A percentile compares a stretch with the other conserved stretches of the same genome.
These are phyloP conservation scores for Miscanthus lutarioriparius DNA, from an alignment of 176 grass and related monocot species.

Conservation along the genomic window DNA sequence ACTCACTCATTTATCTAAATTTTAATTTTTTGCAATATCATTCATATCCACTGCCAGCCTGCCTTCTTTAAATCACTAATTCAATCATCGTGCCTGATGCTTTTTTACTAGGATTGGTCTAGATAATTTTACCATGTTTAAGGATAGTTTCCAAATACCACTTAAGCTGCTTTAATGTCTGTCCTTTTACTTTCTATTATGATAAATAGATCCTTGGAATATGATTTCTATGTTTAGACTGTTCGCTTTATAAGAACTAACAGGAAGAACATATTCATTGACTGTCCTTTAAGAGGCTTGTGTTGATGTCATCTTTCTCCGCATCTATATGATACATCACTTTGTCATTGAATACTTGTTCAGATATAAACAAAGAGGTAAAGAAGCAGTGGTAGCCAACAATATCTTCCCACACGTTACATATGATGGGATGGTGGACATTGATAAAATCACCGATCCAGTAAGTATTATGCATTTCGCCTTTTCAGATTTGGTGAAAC, in stretches of 20 bases:
- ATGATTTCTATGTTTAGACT: slow-evolving; percentile 11
- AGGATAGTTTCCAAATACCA: slow-evolving; percentile 13
- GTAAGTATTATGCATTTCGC: slow-evolving; percentile 54
- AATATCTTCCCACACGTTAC: slow-evolving; percentile 93
- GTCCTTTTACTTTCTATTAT: slow-evolving; percentile 7
- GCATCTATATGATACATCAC: slow-evolving; percentile 7
- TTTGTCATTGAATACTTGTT: slow-evolving; percentile 38
- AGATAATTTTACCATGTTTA: slow-evolving; percentile 5
- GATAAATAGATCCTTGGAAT: slow-evolving; percentile 17
- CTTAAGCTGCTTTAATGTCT: slow-evolving; percentile 12
- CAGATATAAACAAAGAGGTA: slow-evolving; percentile 98
- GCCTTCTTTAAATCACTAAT: slow-evolving; percentile 20
- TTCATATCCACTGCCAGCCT: neutral
- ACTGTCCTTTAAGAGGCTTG: slow-evolving; percentile 16
- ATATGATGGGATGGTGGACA: slow-evolving; percentile 88
- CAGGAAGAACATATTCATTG: neutral
- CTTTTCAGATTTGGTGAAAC: slow-evolving; percentile 16
- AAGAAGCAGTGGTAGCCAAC: slow-evolving; percentile 81
- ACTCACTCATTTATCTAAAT: slow-evolving; percentile 5
- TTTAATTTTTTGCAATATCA: slow-evolving; percentile 27
- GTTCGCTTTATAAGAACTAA: slow-evolving; percentile 4
- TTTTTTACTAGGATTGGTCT: slow-evolving; percentile 2
- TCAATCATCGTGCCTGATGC: neutral
- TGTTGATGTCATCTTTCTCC: slow-evolving; percentile 25
- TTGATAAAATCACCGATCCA: slow-evolving; percentile 87